Conservation (phyloP, 169 alveolate species). For the Cryptosporidium canis region DNA sequence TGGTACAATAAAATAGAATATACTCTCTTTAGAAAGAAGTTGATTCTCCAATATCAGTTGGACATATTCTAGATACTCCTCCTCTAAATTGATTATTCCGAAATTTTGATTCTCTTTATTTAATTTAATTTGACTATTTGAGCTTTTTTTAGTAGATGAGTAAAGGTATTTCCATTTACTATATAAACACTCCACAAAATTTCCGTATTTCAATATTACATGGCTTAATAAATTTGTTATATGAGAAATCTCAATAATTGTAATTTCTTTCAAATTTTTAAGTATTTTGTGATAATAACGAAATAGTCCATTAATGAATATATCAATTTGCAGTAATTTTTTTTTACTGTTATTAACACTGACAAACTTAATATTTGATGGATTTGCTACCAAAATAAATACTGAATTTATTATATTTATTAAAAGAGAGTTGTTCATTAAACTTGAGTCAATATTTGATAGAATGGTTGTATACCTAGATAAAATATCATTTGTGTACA, state of each 20-base stretch:
- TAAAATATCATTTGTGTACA: neutral
- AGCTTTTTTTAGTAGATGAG: neutral
- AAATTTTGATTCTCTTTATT: neutral
- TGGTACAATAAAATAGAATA: slow-evolving; percentile 44
- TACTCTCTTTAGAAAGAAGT: neutral
- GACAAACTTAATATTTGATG: slow-evolving; percentile 34
- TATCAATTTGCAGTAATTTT: neutral
- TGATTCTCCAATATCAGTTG: slow-evolving; percentile 31
- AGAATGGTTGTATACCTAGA: neutral
- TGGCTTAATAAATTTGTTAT: slow-evolving; percentile 2
- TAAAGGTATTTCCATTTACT: slow-evolving; percentile 45
- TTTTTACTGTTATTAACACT: neutral
- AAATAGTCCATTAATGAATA: slow-evolving; percentile 19
- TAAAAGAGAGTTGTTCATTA: neutral
- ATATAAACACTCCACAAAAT: slow-evolving; percentile 22
- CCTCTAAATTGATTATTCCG: slow-evolving; percentile 13
- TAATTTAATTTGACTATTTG: neutral
- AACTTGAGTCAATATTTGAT: neutral
- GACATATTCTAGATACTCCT: slow-evolving; percentile 26
- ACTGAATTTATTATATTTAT: slow-evolving; percentile 31
- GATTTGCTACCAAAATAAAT: slow-evolving; percentile 23
- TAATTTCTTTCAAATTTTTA: slow-evolving; percentile 7
- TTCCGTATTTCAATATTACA: slow-evolving; percentile 28
- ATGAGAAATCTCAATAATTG: slow-evolving; percentile 11
- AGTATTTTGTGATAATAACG: neutral